Base-by-base conservation (phyloP, 768 basidiomycete species). In the Cytidiella melzeri region DNA sequence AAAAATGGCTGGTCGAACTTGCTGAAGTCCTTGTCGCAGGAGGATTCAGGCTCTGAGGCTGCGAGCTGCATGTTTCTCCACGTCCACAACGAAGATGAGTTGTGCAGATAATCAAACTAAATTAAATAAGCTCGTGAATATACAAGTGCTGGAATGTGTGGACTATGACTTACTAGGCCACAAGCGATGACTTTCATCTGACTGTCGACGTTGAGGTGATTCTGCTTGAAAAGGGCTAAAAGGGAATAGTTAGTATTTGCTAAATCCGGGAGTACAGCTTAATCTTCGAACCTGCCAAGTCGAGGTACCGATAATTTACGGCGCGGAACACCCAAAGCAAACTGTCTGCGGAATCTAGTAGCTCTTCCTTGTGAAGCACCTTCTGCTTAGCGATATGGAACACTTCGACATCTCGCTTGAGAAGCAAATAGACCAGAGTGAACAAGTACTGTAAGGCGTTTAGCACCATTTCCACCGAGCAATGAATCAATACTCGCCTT, bases 341-440 rank as follows among this genome's bases (percentile, higher is more conserved):
- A n/a, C 52, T 57, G 23, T 57, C 55, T 21, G 55, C 55, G 36
- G 55, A 48, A 24, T 56, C 55, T 20, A 53, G 41, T 0, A 56
- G 43, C 48, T 56, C 55, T 20, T 56, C 55, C 39, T 53, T 52
- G n/a, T 67, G 55, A 0, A 69, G 36, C 2, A 66, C 47, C 2
- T 55, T 55, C 10, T 36, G 63, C 20, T 55, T 53, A 5, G 60
- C 61, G 4, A 66, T 47, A 19, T 60, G 57, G 28, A 72, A 55
- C 21, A 68, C 63, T 36, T 65, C 57, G 24, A 68, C 55, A 55
- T 71, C 66, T 25, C 66, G 60, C 38, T 61, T 56, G 20, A 69
- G 51, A 0, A 70, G 55, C 0, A 73, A 59, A 45, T 65, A 66
- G 1, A 71, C 47, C n/a, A 71, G 53, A 0, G 69, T 68, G 3